Evolutionary conservation across 768 basidiomycete species (phyloP).

Genomic region (Collybia sordida): DNA sequence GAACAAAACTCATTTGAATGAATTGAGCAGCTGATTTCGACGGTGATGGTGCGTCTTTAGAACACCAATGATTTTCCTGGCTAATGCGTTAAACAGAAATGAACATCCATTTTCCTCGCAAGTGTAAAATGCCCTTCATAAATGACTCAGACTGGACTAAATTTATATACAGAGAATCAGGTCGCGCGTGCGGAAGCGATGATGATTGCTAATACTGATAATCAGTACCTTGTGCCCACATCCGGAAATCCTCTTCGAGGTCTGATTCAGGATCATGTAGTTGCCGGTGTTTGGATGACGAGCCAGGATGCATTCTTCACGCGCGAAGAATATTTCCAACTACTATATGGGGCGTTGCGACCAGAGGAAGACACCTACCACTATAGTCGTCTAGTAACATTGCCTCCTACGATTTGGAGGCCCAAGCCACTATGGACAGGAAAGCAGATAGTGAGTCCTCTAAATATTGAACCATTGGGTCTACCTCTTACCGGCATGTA

Average conservation of each 20-base stretch:
- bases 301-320: conserved; percentile 93
- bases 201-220: conserved; percentile 95
- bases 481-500: conserved; percentile 25
- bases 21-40: conserved; percentile 76
- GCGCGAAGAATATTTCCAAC: conserved; percentile 93
- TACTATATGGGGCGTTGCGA: conserved; percentile 90
- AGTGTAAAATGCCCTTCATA: conserved; percentile 26
- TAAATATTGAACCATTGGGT: not conserved
- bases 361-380: conserved; percentile 76
- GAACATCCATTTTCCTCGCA: conserved; percentile 99
- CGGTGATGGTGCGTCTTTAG: conserved; percentile 66
- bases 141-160: not conserved
- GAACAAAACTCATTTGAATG: too few species aligned
- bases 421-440: conserved; percentile 94
- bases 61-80: conserved; percentile 4
- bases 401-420: conserved; percentile 92
- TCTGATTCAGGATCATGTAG: conserved; percentile 98
- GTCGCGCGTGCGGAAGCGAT: conserved; percentile 92
- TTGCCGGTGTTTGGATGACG: conserved; percentile 99
- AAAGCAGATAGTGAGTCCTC: conserved; percentile 81
- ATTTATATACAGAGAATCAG: conserved; percentile 70
- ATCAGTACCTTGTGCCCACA: conserved; percentile 98
- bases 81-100: conserved; percentile 62
- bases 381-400: conserved; percentile 66
- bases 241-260: conserved; percentile 98